phyloP scores from a whole-genome alignment of 495 filamentous ascomycete genomes.

The Lasiosphaeris hirsuta region DNA sequence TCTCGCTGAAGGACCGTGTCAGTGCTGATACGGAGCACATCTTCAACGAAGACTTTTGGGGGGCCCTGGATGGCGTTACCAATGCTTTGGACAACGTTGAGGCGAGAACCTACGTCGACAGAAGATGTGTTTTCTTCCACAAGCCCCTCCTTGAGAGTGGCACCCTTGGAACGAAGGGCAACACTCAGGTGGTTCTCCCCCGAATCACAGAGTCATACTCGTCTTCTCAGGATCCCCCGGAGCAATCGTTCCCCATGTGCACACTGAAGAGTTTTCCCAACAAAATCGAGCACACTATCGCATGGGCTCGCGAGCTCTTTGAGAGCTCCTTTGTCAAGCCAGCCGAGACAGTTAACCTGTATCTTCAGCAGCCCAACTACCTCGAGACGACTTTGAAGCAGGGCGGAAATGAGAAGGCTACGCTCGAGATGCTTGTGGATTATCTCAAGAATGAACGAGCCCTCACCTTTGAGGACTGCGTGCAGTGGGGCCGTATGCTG shows the following conservation, averaged over 20 bases:
- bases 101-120: constrained; percentile 94
- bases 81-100: constrained; percentile 99
- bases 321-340: constrained; percentile 90
- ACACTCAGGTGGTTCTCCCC: constrained; percentile 92
- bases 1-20: constrained; percentile 82
- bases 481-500: constrained; percentile 85
- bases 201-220: constrained; percentile 94
- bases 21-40: constrained; percentile 89
- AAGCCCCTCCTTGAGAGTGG: constrained; percentile 96
- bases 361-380: constrained; percentile 88
- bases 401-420: constrained; percentile 93
- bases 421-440: constrained; percentile 83
- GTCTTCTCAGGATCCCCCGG: constrained; percentile 95
- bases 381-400: constrained; percentile 87
- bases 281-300: constrained; percentile 98
- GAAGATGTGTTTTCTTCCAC: constrained; percentile 97
- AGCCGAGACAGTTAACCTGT: constrained; percentile 92
- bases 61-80: constrained; percentile 82
- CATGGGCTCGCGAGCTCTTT: constrained; percentile 95
- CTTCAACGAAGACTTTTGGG: constrained; percentile 96
- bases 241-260: constrained; percentile 99
- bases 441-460: constrained; percentile 93
- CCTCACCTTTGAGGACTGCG: constrained; percentile 89
- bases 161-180: constrained; percentile 96
- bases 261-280: constrained; percentile 98